phyloP scores from a whole-genome alignment of 2,329 filamentous ascomycete species.

The Aspergillus melleus region DNA sequence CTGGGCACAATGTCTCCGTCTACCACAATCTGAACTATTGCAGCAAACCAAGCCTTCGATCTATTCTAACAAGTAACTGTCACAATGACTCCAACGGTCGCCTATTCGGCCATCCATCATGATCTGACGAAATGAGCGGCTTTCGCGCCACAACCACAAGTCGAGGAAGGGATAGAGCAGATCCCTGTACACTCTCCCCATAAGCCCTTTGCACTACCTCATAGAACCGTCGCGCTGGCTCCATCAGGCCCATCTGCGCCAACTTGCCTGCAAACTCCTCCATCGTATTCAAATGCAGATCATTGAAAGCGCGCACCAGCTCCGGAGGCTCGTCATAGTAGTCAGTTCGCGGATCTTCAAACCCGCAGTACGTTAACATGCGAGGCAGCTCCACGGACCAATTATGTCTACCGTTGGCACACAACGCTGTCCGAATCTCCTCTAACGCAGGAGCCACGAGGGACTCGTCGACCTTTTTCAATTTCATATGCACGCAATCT shows the following conservation, averaged over 20 bases:
- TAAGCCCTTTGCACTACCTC: conserved; percentile 13
- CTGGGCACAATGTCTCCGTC: too few species aligned
- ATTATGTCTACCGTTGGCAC: conserved; percentile 22
- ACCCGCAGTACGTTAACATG: conserved; percentile 12
- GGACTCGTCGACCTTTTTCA: conserved; percentile 13
- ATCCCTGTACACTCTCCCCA: conserved; percentile 14
- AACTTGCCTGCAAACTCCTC: conserved; percentile 19
- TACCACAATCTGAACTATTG: too few species aligned
- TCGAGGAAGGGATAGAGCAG: conserved; percentile 18
- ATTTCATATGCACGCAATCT: conserved; percentile 20
- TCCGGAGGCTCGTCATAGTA: conserved; percentile 16
- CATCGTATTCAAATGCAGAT: conserved; percentile 22
- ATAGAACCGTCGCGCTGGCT: conserved; percentile 12
- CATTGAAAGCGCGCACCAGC: conserved; percentile 15
- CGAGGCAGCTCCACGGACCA: conserved; percentile 19
- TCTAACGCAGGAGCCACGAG: conserved; percentile 15
- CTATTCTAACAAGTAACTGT: neutral
- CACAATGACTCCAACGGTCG: neutral
- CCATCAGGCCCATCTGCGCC: conserved; percentile 7
- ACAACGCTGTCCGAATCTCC: conserved; percentile 14
- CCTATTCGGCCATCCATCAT: too few species aligned
- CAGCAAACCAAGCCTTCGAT: too few species aligned
- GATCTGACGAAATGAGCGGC: neutral
- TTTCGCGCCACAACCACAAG: conserved; percentile 11
- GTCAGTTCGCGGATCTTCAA: conserved; percentile 12